Evolutionary conservation across 805 yeast genomes (phyloP), one percentile per base, ranked within the genome.

Genomic region (Diddensiella santjacobensis): DNA sequence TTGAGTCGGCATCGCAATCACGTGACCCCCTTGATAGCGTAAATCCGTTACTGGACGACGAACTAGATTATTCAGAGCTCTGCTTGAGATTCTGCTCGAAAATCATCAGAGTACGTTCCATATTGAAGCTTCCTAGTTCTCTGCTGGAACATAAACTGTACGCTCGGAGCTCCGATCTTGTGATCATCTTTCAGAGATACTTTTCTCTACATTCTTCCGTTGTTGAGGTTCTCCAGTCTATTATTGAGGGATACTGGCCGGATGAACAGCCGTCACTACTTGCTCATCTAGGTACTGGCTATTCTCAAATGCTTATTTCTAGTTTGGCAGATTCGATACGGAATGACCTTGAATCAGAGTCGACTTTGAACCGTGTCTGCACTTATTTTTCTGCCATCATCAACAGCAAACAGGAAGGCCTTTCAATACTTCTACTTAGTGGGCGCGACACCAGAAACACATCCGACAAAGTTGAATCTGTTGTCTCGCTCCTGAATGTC

Each of bases 241-340:
- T 65, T 23, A 58, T 59, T 18, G 42, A 53, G 10, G 60, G 62
- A 15, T 54, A 58, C 53, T 53, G 59, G 56, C 71, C 71, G 4
- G 67, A 69, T 3, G 80, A 78, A 22, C 77, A 82, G 29, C 95
- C 96, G 2, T 88, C 96, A 0, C 67, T 91, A 42, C 70, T 91
- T 35, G 85, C 97, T 0, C 87, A 87, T 61, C 67, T 91, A 46
- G 93, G 95, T 3, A 71, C 75, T n/a, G 71, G 73, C 17, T 74
- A 78, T 54, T 77, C 96, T 0, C 74, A 73, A 22, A 65, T 78
- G 2, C 71, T 91, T 23, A 68, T 87, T 6, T 70, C 73, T n/a
- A 74, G 83, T 1, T 63, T 91, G 23, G 75, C 80, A 0, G 54
- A 72, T 0, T 89, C 87, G 55, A 69, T 89, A 57, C 74, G 76